Percentiles rank a stretch among this genome's conserved stretches.
These are phyloP conservation scores for Pulicaria dysenterica DNA, from an alignment of 129 eudicot species.

Conservation along the genomic window DNA sequence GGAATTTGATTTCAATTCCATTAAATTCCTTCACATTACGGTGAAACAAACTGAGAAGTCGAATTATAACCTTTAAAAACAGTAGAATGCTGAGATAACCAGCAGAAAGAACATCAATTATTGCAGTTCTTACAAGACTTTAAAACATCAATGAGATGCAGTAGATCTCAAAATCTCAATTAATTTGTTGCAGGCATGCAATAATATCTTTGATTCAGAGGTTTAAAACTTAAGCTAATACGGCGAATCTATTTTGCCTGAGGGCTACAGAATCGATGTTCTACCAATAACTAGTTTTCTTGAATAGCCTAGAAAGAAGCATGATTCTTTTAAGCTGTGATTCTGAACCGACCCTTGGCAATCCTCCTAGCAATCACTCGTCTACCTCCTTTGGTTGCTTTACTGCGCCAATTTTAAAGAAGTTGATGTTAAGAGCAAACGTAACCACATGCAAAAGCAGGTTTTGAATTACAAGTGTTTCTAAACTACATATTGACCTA, in stretches of 20 bases:
- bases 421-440: neutral
- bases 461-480: conserved; percentile 1
- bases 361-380: conserved; percentile 88
- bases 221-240: too few species aligned
- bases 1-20: too few species aligned
- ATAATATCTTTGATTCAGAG: too few species aligned
- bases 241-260: too few species aligned
- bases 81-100: neutral
- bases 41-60: too few species aligned
- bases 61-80: neutral
- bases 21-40: too few species aligned
- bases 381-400: conserved; percentile 89
- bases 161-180: conserved; percentile 7
- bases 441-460: conserved; percentile 5
- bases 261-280: neutral
- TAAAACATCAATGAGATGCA: conserved; percentile 20
- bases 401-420: conserved; percentile 46
- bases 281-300: conserved; percentile 1
- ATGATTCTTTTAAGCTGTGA: conserved; percentile 59
- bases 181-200: neutral
- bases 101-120: neutral
- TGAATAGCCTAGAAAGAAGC: conserved; percentile 7
- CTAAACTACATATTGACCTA: conserved; percentile 32
- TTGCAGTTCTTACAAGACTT: conserved; percentile 11
- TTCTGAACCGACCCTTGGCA: conserved; percentile 85